phyloP scores from a whole-genome alignment of 768 basidiomycete genomes.

The Cyclocybe cylindracea region DNA sequence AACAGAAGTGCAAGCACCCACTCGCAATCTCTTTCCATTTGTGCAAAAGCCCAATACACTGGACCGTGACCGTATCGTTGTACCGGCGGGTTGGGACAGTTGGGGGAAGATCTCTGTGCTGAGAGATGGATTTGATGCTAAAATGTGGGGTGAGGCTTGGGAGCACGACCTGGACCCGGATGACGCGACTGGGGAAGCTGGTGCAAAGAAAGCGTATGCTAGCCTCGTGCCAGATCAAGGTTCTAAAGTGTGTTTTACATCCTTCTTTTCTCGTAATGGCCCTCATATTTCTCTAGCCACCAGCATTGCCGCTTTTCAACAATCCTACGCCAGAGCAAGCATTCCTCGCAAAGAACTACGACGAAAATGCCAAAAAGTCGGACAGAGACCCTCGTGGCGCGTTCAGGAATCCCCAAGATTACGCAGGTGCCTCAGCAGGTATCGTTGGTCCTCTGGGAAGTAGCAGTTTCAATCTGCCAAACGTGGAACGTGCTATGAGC shows the following conservation, averaged over 20 bases:
- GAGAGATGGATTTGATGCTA: constrained; percentile 89
- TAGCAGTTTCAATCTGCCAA: constrained; percentile 82
- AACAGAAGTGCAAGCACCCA: constrained; percentile 67
- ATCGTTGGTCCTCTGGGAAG: constrained; percentile 93
- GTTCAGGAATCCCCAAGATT: constrained; percentile 78
- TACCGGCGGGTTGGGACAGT: constrained; percentile 97
- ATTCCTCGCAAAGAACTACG: constrained; percentile 90
- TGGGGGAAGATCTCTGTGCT: constrained; percentile 95
- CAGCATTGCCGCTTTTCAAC: constrained; percentile 74
- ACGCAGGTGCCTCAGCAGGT: constrained; percentile 58
- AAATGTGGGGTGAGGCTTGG: constrained; percentile 78
- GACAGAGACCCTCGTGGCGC: constrained; percentile 88
- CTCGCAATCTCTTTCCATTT: constrained; percentile 85
- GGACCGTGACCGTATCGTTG: constrained; percentile 88
- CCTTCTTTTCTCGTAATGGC: not conserved
- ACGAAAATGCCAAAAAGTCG: constrained; percentile 86
- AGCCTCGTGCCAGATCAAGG: constrained; percentile 77
- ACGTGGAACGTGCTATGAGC: constrained; percentile 82
- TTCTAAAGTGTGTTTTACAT: constrained; percentile 53
- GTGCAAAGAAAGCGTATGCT: constrained; percentile 69
- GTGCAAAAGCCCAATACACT: constrained; percentile 85
- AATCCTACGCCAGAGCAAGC: constrained; percentile 85
- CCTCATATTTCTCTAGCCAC: constrained; percentile 41
- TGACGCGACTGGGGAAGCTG: constrained; percentile 47
- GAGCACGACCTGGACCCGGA: constrained; percentile 64